phyloP scores from a whole-genome alignment of 140 eudicot genomes.

The Oenanthe javanica region DNA sequence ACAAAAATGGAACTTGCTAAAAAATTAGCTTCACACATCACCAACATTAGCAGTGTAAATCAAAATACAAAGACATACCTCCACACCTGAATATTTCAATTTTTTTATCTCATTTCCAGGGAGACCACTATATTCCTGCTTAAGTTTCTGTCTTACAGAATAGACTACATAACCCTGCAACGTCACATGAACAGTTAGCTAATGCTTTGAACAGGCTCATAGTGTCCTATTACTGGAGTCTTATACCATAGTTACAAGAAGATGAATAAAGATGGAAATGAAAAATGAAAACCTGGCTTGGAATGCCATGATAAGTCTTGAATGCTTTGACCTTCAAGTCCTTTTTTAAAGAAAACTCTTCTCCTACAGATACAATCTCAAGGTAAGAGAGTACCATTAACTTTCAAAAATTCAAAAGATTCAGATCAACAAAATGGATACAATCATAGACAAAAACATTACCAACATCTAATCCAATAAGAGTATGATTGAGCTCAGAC shows the following conservation, averaged over 20 bases:
- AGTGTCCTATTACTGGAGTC: background rate
- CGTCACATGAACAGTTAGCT: background rate
- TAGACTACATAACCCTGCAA: slow-evolving; percentile 78
- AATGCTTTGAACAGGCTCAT: background rate
- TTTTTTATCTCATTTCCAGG: slow-evolving; percentile 67
- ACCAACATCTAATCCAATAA: slow-evolving; percentile 43
- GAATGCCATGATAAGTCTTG: slow-evolving; percentile 74
- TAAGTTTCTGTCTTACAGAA: slow-evolving; percentile 77
- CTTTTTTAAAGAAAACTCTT: slow-evolving; percentile 61
- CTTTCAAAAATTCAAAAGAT: background rate
- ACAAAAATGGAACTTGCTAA: background rate
- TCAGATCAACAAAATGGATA: slow-evolving; percentile 6
- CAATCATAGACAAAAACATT: slow-evolving; percentile 6
- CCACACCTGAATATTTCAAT: slow-evolving; percentile 82
- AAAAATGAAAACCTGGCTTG: slow-evolving; percentile 72
- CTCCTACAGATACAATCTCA: slow-evolving; percentile 48
- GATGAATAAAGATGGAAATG: background rate
- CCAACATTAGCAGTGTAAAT: background rate
- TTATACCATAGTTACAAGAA: background rate
- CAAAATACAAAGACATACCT: slow-evolving; percentile 46
- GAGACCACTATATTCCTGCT: slow-evolving; percentile 68
- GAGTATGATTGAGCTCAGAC: slow-evolving; percentile 8
- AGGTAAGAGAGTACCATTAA: background rate
- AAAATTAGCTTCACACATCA: background rate
- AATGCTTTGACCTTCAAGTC: slow-evolving; percentile 88